These are phyloP conservation scores for Darksidea phi DNA, from an alignment of 495 filamentous ascomycete genomes.

Conservation along the genomic window DNA sequence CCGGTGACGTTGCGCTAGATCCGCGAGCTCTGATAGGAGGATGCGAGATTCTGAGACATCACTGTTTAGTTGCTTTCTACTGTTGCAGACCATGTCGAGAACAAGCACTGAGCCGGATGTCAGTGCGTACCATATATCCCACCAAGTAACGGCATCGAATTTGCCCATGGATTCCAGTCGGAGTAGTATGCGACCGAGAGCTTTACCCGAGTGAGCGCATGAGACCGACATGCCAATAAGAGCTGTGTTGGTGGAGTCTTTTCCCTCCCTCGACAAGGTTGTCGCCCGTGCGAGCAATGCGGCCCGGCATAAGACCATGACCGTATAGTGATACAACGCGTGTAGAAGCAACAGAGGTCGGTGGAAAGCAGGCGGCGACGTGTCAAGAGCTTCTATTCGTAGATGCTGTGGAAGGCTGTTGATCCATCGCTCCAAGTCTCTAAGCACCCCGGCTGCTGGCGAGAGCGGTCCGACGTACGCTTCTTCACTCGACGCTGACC, in stretches of 20 bases:
- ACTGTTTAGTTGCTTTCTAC: neutral
- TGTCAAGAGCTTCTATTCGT: conserved; percentile 30
- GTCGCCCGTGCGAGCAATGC: conserved; percentile 36
- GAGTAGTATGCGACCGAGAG: conserved; percentile 27
- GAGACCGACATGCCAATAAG: conserved; percentile 21
- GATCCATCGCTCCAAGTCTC: conserved; percentile 46
- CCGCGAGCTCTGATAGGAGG: conserved; percentile 24
- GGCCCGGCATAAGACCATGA: conserved; percentile 29
- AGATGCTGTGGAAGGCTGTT: conserved; percentile 41
- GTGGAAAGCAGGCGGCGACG: conserved; percentile 32
- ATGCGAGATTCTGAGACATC: conserved; percentile 12
- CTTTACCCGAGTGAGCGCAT: conserved; percentile 33
- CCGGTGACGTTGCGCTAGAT: conserved; percentile 11
- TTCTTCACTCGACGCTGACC: conserved; percentile 27
- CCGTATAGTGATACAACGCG: conserved; percentile 35
- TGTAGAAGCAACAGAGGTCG: conserved; percentile 38
- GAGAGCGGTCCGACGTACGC: conserved; percentile 35
- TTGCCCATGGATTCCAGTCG: conserved; percentile 30
- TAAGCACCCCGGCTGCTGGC: conserved; percentile 34
- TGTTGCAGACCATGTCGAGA: conserved; percentile 32
- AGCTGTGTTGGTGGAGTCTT: conserved; percentile 19
- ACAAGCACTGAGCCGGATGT: conserved; percentile 34
- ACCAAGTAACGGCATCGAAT: conserved; percentile 37
- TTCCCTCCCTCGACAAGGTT: conserved; percentile 25
- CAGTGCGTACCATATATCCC: conserved; percentile 38